These are phyloP conservation scores for Plasmodium knowlesi DNA, from an alignment of 169 alveolate genomes.

Conservation along the genomic window DNA sequence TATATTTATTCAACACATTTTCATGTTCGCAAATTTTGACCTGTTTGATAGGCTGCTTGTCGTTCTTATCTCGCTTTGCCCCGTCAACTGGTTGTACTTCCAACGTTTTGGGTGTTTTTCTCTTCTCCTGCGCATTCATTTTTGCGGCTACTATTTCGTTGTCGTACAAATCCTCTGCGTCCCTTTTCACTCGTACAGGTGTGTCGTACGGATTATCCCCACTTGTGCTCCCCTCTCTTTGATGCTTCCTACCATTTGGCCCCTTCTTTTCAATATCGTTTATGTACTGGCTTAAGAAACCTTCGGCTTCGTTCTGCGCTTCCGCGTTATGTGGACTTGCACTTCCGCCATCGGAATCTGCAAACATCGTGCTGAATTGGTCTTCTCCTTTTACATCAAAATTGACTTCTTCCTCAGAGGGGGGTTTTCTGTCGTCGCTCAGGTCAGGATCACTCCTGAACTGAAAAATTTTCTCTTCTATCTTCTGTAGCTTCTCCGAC, in stretches of 20 bases:
- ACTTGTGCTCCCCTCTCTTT: not conserved
- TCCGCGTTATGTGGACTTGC: slow-evolving; percentile 8
- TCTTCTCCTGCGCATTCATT: not conserved
- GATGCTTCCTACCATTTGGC: not conserved
- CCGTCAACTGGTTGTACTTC: not conserved
- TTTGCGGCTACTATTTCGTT: not conserved
- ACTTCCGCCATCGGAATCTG: slow-evolving; percentile 1
- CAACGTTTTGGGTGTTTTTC: not conserved
- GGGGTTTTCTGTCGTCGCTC: not conserved
- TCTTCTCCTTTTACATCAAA: slow-evolving; percentile 9
- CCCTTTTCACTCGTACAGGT: not conserved
- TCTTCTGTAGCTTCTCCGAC: not conserved
- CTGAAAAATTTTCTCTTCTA: not conserved
- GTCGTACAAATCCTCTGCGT: not conserved
- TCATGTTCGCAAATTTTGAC: slow-evolving; percentile 70
- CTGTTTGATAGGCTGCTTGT: slow-evolving; percentile 25
- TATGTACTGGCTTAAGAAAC: slow-evolving; percentile 1
- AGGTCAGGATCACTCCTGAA: not conserved
- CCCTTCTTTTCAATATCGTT: not conserved
- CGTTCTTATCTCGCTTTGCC: slow-evolving; percentile 8
- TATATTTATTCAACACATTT: slow-evolving; percentile 43
- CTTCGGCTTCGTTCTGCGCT: slow-evolving; percentile 12
- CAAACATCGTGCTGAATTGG: not conserved
- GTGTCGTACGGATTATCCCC: not conserved
- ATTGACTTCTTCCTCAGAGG: not conserved